A percentile compares a stretch with the other conserved stretches of the same genome.
These are phyloP conservation scores for Magnolia kwangsiensis DNA, from an alignment of 164 flowering plant genomes.

Conservation along the genomic window DNA sequence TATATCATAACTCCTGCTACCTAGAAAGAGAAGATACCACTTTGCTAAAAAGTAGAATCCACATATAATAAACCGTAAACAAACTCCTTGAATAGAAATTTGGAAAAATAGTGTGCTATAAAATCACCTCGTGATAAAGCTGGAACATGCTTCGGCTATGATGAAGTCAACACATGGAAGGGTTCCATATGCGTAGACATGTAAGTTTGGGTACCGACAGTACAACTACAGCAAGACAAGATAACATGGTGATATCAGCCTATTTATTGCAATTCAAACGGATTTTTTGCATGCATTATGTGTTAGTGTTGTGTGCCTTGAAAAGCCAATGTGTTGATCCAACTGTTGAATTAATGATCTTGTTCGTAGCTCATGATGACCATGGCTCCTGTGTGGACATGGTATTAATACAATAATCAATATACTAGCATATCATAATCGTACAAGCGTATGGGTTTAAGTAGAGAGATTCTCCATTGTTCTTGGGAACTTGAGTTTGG, in stretches of 20 bases:
- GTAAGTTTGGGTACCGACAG: slow-evolving; percentile 53
- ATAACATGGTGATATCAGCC: neutral
- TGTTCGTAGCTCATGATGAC: no score
- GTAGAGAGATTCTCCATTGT: no score
- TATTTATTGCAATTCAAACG: neutral
- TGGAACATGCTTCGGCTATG: slow-evolving; percentile 69
- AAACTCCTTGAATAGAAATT: neutral
- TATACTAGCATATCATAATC: no score
- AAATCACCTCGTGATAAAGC: slow-evolving; percentile 72
- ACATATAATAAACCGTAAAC: neutral
- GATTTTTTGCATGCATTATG: neutral
- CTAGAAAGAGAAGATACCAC: neutral
- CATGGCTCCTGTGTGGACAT: no score
- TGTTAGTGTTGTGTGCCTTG: no score
- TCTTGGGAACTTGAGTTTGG: no score
- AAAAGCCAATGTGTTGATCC: no score
- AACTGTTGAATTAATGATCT: no score
- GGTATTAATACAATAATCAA: no score
- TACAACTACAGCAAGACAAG: slow-evolving; percentile 39
- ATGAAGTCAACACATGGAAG: slow-evolving; percentile 76
- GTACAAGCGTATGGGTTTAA: no score
- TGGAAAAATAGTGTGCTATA: neutral
- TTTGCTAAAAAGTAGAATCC: neutral
- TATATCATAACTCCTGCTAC: neutral
- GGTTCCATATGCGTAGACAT: slow-evolving; percentile 71